Evolutionary conservation across 257 asterid species (phyloP), one percentile per base, ranked within the genome.

Genomic region (Handroanthus guayacan): DNA sequence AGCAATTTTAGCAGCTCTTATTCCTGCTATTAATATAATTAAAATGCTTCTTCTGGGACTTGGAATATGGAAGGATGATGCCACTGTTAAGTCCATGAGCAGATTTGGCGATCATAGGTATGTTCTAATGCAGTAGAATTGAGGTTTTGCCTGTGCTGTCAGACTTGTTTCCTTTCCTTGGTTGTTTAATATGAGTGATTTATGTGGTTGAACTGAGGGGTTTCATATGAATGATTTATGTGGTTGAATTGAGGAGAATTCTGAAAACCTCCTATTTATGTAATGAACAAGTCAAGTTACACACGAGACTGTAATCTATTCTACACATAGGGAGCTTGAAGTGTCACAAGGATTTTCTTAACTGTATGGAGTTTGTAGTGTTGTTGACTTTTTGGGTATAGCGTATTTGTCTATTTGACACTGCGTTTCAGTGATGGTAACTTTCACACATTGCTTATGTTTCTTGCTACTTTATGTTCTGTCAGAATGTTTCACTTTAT

Each of bases 1-100:
- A 73, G 97, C 98, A 57, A 38, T 89, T 74, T 69, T 87, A 6
- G 98, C 99, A 18, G 87, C 94, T 80, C 70, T 88, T 62, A 76
- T 95, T 79, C 98, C 98, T 10, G 92, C 80, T 76, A 14, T 83
- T 67, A 95, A 92, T 78, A 85, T 92, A 50, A 72, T 95, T 60
- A 91, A 87, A 82, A 70, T 95, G 90, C 91, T 91, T 80, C 87
- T 89, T 78, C 57, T 92, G 81, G 99, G 99, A 77, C 91, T 92
- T 45, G 98, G 97, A 65, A 64, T 91, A 60, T 82, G 83, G 89
- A 89, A 89, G 81, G 97, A 95, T 78, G 97, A 92, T 18, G 98
- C 93, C 66, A 86, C 97, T 69, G 96, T 92, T 73, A 91, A 85
- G 83, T 92, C 99, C 58, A 95, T 95, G 99, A 91, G 88, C 91